Evolutionary conservation across 768 basidiomycete species (phyloP).

Genomic region (Mrakia blollopis): DNA sequence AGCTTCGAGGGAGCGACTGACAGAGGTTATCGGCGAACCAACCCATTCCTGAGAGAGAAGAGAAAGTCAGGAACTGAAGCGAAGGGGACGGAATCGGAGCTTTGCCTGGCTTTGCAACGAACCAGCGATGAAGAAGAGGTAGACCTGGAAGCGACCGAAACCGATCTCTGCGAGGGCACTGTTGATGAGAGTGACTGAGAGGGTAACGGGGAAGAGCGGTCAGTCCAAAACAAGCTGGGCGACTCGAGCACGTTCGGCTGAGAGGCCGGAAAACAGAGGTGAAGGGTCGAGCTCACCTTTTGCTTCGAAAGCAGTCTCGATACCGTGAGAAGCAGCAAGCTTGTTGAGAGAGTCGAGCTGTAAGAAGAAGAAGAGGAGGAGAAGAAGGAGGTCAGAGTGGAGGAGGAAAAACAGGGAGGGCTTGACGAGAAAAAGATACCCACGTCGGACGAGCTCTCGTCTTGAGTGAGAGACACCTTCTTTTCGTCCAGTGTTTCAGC

Average conservation of each 20-base stretch:
- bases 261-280: neutral
- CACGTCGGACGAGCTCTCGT: neutral
- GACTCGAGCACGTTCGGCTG: neutral
- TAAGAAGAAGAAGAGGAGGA: neutral
- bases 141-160: neutral
- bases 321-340: neutral
- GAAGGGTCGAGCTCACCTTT: slow-evolving; percentile 7
- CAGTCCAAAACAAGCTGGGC: neutral
- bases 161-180: slow-evolving; percentile 8
- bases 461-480: neutral
- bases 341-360: neutral
- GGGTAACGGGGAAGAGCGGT: neutral
- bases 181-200: slow-evolving; percentile 11
- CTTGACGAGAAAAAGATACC: neutral
- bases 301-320: slow-evolving; percentile 12
- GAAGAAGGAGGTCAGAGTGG: neutral
- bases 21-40: slow-evolving; percentile 9
- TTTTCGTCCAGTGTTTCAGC: neutral
- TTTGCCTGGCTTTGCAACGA: too few relatives aligned
- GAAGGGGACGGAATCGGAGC: neutral
- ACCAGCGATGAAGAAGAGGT: slow-evolving; percentile 7
- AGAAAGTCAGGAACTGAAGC: neutral
- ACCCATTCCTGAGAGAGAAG: neutral
- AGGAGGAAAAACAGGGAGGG: neutral
- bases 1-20: too few relatives aligned